Evolutionary conservation across 768 basidiomycete species (phyloP).

Genomic region (Rhodotorula graminis): DNA sequence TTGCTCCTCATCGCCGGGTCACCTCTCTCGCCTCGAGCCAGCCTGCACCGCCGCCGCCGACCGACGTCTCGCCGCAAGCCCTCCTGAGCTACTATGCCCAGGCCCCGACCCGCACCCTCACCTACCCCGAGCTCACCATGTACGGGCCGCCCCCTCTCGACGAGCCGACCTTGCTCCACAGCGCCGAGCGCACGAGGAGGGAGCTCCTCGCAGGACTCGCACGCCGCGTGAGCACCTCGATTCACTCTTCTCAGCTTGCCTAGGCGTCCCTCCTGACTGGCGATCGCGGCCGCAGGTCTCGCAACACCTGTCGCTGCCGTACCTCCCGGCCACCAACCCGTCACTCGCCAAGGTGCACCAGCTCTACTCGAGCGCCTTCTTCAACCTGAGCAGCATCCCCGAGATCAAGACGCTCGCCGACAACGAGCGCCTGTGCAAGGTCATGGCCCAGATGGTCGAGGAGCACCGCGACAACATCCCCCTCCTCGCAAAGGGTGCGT

Average conservation of each 20-base stretch:
- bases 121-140: conserved; percentile 28
- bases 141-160: conserved; percentile 34
- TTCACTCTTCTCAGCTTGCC: too few relatives aligned
- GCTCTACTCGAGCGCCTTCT: conserved; percentile 40
- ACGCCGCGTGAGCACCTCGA: conserved; percentile 25
- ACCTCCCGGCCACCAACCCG: conserved; percentile 40
- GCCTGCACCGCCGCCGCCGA: not conserved
- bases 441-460: conserved; percentile 66
- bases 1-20: not conserved
- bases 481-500: conserved; percentile 78
- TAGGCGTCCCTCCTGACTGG: not conserved
- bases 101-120: conserved; percentile 30
- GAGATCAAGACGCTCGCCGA: conserved; percentile 60
- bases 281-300: conserved; percentile 12
- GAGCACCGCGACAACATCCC: conserved; percentile 83
- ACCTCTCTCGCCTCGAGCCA: not conserved
- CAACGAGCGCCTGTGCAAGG: conserved; percentile 63
- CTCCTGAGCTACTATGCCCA: conserved; percentile 30
- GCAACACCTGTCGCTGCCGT: conserved; percentile 37
- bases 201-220: conserved; percentile 38
- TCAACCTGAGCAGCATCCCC: conserved; percentile 33
- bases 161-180: conserved; percentile 31
- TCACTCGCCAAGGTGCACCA: conserved; percentile 38
- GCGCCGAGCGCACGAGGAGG: conserved; percentile 36
- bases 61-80: conserved; percentile 7